phyloP scores from a whole-genome alignment of 1,284 basidiomycete species.

The Phlebopus sp. region DNA sequence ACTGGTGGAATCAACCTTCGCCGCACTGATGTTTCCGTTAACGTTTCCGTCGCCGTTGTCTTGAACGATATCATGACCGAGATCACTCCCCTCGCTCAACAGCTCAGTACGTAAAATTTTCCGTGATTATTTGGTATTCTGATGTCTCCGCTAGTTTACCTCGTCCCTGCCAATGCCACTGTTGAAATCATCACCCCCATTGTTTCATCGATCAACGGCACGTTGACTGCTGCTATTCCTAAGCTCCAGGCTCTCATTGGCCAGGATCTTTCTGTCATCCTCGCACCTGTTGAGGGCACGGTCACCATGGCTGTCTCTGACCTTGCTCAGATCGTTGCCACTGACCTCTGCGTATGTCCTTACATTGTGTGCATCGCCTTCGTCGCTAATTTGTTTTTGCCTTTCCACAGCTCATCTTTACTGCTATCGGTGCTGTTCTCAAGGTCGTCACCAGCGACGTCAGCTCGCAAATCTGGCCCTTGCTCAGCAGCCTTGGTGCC shows the following conservation, averaged over 20 bases:
- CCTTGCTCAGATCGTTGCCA: constrained; percentile 32
- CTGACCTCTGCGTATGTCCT: constrained; percentile 21
- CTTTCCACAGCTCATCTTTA: constrained; percentile 30
- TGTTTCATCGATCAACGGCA: constrained; percentile 30
- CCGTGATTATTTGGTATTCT: not conserved
- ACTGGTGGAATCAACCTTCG: no score
- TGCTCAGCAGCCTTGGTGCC: constrained; percentile 29
- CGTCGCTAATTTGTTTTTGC: not conserved
- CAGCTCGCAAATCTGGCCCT: constrained; percentile 19
- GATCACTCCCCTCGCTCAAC: constrained; percentile 22
- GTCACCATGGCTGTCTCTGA: constrained; percentile 27
- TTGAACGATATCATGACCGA: no score
- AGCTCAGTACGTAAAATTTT: constrained; percentile 32
- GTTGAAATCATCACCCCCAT: constrained; percentile 27
- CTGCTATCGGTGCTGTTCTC: constrained; percentile 37
- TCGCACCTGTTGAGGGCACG: constrained; percentile 33
- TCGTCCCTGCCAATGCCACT: constrained; percentile 31
- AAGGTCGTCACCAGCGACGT: constrained; percentile 29
- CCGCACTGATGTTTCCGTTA: no score
- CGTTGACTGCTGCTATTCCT: constrained; percentile 29
- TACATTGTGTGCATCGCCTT: constrained; percentile 3
- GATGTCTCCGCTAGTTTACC: constrained; percentile 24
- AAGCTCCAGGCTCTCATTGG: constrained; percentile 36
- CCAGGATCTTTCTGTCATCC: constrained; percentile 26
- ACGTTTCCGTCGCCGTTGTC: no score